Percentiles rank a stretch among this genome's conserved stretches.
These are phyloP conservation scores for Neoboletus magnificus DNA, from an alignment of 768 basidiomycete genomes.

Conservation along the genomic window DNA sequence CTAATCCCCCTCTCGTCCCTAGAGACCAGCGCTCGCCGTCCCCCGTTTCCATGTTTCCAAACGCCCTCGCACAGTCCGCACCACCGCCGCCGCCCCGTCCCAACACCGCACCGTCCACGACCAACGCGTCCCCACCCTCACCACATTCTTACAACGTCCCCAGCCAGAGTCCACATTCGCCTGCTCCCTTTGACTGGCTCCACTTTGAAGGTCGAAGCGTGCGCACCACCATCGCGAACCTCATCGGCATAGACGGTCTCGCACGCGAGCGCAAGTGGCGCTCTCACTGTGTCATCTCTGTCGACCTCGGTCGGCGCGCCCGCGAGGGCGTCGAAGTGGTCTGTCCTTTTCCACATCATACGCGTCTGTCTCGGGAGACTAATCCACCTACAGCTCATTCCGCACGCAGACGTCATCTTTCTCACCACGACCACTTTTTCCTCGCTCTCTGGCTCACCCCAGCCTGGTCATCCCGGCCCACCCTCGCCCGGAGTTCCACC, in stretches of 20 bases:
- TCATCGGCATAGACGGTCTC: slow-evolving; percentile 76
- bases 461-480: slow-evolving; percentile 29
- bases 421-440: slow-evolving; percentile 36
- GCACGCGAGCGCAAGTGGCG: slow-evolving; percentile 84
- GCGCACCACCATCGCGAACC: slow-evolving; percentile 75
- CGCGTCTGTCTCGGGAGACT: not conserved
- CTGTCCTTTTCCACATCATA: slow-evolving; percentile 27
- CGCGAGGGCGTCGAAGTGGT: slow-evolving; percentile 80
- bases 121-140: slow-evolving; percentile 6
- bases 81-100: slow-evolving; percentile 35
- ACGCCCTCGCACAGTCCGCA: slow-evolving; percentile 21
- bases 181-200: slow-evolving; percentile 83
- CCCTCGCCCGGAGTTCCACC: slow-evolving; percentile 42
- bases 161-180: slow-evolving; percentile 49
- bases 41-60: slow-evolving; percentile 31
- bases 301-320: slow-evolving; percentile 72
- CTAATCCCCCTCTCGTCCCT: slow-evolving; percentile 17
- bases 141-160: slow-evolving; percentile 19
- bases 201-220: slow-evolving; percentile 82
- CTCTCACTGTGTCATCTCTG: slow-evolving; percentile 74
- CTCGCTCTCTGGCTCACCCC: not conserved
- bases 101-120: slow-evolving; percentile 28
- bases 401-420: slow-evolving; percentile 81
- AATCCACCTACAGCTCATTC: slow-evolving; percentile 56
- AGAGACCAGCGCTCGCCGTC: slow-evolving; percentile 23